Evolutionary conservation across 2,329 filamentous ascomycete genomes (phyloP).

Genomic region (Aspergillus intermedius): DNA sequence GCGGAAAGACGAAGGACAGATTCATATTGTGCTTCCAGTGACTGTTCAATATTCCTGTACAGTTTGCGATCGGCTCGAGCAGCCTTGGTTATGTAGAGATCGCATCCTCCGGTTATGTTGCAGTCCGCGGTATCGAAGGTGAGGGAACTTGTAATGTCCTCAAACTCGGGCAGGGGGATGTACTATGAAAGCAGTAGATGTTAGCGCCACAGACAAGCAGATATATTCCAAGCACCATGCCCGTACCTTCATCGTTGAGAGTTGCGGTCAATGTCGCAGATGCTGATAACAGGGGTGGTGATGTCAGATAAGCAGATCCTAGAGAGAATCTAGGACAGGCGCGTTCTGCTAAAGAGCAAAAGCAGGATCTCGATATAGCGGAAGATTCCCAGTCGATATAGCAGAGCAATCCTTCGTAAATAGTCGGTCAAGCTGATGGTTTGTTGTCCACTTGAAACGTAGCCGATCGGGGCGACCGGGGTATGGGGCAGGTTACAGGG

Average conservation of each 20-base stretch:
- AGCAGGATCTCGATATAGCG: no score
- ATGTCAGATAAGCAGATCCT: slow-evolving; percentile 1
- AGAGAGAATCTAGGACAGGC: no score
- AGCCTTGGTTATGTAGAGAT: slow-evolving; percentile 95
- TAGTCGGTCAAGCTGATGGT: slow-evolving; percentile 2
- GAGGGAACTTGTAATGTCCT: slow-evolving; percentile 82
- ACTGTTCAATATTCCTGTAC: slow-evolving; percentile 90
- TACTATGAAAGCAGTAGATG: slow-evolving; percentile 54
- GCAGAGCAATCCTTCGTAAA: not conserved
- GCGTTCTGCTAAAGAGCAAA: no score
- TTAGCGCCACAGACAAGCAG: not conserved
- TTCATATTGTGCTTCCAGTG: slow-evolving; percentile 84
- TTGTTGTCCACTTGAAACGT: slow-evolving; percentile 17
- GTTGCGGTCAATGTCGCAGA: not conserved
- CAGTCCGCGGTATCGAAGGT: slow-evolving; percentile 95
- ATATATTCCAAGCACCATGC: not conserved
- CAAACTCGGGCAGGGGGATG: slow-evolving; percentile 82
- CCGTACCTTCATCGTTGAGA: slow-evolving; percentile 15
- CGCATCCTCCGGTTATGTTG: slow-evolving; percentile 86
- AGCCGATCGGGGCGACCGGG: slow-evolving; percentile 39
- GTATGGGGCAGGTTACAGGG: slow-evolving; percentile 11
- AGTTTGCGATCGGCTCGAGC: slow-evolving; percentile 94
- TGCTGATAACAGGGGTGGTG: slow-evolving; percentile 1
- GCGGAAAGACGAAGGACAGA: slow-evolving; percentile 79
- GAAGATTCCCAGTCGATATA: no score